Evolutionary conservation across 305 asterid species (phyloP), one percentile per base, ranked within the genome.

Genomic region (Fraxinus greggii): DNA sequence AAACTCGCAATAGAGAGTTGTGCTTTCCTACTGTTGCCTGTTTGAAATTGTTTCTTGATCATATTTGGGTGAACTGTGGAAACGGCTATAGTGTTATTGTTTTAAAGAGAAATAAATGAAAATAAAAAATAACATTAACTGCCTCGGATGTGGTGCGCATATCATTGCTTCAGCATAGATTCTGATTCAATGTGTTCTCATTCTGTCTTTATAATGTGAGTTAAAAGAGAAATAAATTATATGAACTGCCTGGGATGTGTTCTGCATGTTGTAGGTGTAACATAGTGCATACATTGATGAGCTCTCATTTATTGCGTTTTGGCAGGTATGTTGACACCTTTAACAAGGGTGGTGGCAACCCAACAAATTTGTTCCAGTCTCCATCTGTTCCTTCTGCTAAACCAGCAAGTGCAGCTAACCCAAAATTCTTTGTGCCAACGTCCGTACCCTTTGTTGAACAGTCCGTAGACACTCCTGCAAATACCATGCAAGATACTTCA

Each of bases 271-370:
- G 45, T 81, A 19, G 83, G 33, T 82, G 51, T 69, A 42, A 28
- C 75, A 13, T 33, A 28, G 24, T 56, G 17, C 72, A 76, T 59
- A 28, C 23, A 69, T 28, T 29, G 59, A 67, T 23, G 33, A 40
- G 70, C 31, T 61, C n/a, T 61, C 33, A 72, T 13, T 79, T 67
- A 9, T 48, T 79, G 69, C 73, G 24, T 76, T 75, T 83, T 78
- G 85, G 69, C 97, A 95, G 99, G 93, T 96, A 94, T 2, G 99
- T 96, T 4, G 99, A 96, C 87, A 93, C 99, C 59, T 96, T 96
- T 81, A 95, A 94, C 87, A 84, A 86, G 89, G 98, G 97, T 38
- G 93, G 97, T 74, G 95, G 95, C 23, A 91, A 87, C 79, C 82
- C 93, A n/a, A 79, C 92, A 9, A 90, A 86, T 87, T 61, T 90